phyloP scores from a whole-genome alignment of 2,329 filamentous ascomycete genomes.

The Penicillium sp. region DNA sequence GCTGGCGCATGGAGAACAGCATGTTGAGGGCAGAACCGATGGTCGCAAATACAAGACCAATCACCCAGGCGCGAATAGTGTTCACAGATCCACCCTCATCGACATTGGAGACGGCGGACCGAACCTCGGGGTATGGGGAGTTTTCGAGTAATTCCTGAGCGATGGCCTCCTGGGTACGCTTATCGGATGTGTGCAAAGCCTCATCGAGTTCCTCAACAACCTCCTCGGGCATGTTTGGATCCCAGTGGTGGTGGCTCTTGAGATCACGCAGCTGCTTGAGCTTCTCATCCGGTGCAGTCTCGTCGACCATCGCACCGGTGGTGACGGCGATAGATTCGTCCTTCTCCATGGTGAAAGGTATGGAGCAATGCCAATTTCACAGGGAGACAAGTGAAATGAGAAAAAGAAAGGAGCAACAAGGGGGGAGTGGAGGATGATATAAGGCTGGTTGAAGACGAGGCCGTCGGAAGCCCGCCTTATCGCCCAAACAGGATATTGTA shows the following conservation, averaged over 20 bases:
- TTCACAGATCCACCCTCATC: conserved; percentile 58
- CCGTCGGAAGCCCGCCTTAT: conserved; percentile 14
- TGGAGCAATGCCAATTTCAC: neutral
- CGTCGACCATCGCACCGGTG: conserved; percentile 15
- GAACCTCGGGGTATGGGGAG: conserved; percentile 60
- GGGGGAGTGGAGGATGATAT: neutral
- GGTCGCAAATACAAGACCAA: conserved; percentile 54
- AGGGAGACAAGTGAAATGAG: neutral
- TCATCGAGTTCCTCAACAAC: conserved; percentile 54
- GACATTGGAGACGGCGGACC: conserved; percentile 56
- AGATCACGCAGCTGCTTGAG: conserved; percentile 45
- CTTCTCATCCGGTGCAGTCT: conserved; percentile 20
- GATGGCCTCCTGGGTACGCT: conserved; percentile 50
- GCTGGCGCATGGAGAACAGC: conserved; percentile 51
- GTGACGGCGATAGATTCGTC: conserved; percentile 19
- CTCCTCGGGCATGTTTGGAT: conserved; percentile 58
- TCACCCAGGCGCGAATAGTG: conserved; percentile 56
- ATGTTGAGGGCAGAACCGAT: conserved; percentile 55
- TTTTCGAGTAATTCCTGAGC: conserved; percentile 56
- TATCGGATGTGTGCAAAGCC: conserved; percentile 48
- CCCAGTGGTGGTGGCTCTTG: conserved; percentile 54
- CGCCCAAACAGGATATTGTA: conserved; percentile 7
- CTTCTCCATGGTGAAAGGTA: conserved; percentile 14
- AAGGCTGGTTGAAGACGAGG: neutral
- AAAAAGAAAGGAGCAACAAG: neutral